Evolutionary conservation across 805 yeast genomes (phyloP), one percentile per base, ranked within the genome.

Genomic region (Kregervanrija fluxuum): DNA sequence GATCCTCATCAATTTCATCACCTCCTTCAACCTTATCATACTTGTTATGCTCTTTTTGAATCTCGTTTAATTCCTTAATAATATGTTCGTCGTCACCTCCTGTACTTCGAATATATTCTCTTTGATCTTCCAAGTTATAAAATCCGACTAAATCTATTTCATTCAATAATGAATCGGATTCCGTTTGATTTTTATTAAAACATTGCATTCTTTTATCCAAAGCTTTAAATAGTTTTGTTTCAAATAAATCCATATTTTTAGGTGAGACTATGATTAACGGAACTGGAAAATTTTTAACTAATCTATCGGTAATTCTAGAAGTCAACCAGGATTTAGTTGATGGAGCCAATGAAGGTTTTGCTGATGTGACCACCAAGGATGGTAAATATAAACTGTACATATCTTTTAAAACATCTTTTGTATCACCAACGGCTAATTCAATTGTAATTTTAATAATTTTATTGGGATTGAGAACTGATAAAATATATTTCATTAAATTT

Each of bases 211-310:
- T 46, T 51, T 60, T 48, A 37, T 56, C 55, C 35, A 68, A 39
- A 8, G 62, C 57, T 12, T 60, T 62, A 43, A 71, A 71, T 33
- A 79, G 54, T 11, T 62, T 54, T 3, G 50, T 47, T 54, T 80
- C 85, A 61, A 75, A 80, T n/a, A 61, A 50, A 37, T 67, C 66
- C 77, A 78, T 70, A 45, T 79, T 77, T 49, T 67, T 58, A 2
- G 85, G 79, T 1, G 89, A 85, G 0, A 78, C 82, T 40, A 82
- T 74, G 17, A 82, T 70, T n/a, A 79, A 74, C 0, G 90, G 89
- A 12, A 81, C 71, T 4, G 81, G 79, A 51, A 73, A 79, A 53
- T 74, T 75, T 54, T 77, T 79, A 30, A 82, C 83, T 38, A 82
- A 66, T 40, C 85, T 65, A 56, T 81, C 86, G 17, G 84, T 73